A percentile compares a stretch with the other conserved stretches of the same genome.
phyloP scores from a whole-genome alignment of 2,329 filamentous ascomycete species.

The Colletotrichum tabaci region DNA sequence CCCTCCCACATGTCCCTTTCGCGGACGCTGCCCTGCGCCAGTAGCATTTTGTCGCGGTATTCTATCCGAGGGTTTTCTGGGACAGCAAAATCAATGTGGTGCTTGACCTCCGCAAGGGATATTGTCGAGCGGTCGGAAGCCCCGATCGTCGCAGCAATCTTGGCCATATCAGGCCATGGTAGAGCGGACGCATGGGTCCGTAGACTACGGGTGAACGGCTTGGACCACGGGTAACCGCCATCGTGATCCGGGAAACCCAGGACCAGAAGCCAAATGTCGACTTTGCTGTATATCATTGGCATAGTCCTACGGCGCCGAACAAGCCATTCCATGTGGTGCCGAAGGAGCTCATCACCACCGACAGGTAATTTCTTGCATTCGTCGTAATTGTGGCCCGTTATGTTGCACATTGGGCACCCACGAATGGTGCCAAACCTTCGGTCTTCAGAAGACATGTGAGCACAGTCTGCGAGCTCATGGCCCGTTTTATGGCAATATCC shows the following conservation, averaged over 20 bases:
- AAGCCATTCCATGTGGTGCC: constrained; percentile 13
- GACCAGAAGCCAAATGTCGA: background rate
- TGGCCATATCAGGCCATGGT: no score
- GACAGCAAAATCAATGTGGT: background rate
- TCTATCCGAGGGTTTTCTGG: no score
- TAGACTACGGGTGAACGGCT: rapidly evolving
- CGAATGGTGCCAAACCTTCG: no score
- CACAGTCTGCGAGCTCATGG: background rate
- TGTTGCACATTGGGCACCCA: constrained; percentile 19
- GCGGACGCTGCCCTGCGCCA: no score
- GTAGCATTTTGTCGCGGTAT: no score
- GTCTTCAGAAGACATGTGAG: no score
- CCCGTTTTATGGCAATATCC: background rate
- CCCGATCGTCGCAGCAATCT: no score
- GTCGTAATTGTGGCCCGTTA: background rate
- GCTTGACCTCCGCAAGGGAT: background rate
- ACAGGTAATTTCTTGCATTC: background rate
- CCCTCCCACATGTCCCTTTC: no score
- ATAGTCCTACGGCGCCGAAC: background rate
- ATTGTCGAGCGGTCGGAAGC: background rate
- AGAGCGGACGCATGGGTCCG: no score
- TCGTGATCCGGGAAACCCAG: background rate
- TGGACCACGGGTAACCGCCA: constrained; percentile 1
- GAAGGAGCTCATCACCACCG: background rate
- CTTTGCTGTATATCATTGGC: background rate